Evolutionary conservation across 2,329 filamentous ascomycete species (phyloP), one percentile per base, ranked within the genome.

Genomic region (Phoma sp.): DNA sequence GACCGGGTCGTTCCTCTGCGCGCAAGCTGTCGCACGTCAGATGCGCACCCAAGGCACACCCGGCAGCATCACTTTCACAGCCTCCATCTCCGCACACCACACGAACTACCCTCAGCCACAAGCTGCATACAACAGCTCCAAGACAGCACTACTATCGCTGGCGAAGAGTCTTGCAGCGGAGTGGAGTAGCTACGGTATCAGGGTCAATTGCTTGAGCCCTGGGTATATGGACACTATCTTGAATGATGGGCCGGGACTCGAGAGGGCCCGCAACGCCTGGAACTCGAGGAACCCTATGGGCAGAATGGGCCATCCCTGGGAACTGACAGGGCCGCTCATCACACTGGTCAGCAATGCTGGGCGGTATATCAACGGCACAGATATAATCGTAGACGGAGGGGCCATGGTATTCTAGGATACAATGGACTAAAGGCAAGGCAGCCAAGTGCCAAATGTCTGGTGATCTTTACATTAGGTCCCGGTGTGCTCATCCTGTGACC

Each of bases 201-300:
- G 87, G 2, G 86, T 89, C 5, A 92, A 93, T 62, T 84, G 80
- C 15, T 80, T 93, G 37, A 86, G 82, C 32, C 90, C 90, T 0
- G 89, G 89, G 0, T 92, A 92, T 63, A 91, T 92, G 85, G 88
- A 91, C 64, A 91, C 88, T 0, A 83, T 90, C 11, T 74, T 92
- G 40, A 92, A 91, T 65, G 86, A 86, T 54, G 87, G 87, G 0
- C 80, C 82, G 7, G 84, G 83, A 0, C 69, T 90, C 39, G 79
- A 79, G 10, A 77, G 78, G 30, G 80, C 81, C 30, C 77, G 83
- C 52, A 75, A 75, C 25, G 77, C 81, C 2, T 90, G 87, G 87
- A 78, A 78, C 18, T 75, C 74, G 28, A 76, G 85, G 49, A 86
- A 87, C 66, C 87, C 88, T 0, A 81, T 82, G 72, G 86, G 87